Conservation (phyloP, 257 asterid genomes). For the Lycium ferocissimum region DNA sequence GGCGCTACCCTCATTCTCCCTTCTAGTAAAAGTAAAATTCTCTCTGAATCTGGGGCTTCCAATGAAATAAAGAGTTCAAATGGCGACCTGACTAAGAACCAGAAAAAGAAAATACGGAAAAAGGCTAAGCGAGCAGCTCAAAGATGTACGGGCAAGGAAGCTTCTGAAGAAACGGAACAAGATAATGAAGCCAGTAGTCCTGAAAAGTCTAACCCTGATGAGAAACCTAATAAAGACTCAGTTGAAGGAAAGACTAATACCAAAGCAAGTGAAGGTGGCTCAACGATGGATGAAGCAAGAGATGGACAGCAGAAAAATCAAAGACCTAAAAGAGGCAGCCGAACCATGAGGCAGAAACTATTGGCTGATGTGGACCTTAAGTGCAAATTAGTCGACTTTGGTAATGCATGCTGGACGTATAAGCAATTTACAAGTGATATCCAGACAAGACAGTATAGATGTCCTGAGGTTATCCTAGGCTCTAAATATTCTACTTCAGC, state of each 20-base stretch:
- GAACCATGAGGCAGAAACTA: conserved; percentile 68
- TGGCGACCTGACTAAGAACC: conserved; percentile 83
- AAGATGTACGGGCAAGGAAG: conserved; percentile 66
- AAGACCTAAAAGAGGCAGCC: conserved; percentile 74
- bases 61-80: conserved; percentile 58
- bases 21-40: conserved; percentile 61
- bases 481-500: conserved; percentile 94
- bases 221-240: conserved; percentile 48
- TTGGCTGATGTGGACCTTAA: conserved; percentile 80
- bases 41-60: conserved; percentile 56
- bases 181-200: conserved; percentile 69
- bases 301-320: conserved; percentile 52
- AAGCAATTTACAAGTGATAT: conserved; percentile 91
- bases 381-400: conserved; percentile 96
- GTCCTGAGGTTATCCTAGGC: conserved; percentile 94
- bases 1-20: conserved; percentile 67
- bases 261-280: conserved; percentile 48
- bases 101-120: conserved; percentile 79
- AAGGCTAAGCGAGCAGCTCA: conserved; percentile 85
- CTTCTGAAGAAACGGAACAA: conserved; percentile 52
- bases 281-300: conserved; percentile 19
- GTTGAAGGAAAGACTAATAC: conserved; percentile 44
- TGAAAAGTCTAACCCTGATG: conserved; percentile 59
- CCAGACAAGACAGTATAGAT: conserved; percentile 96
- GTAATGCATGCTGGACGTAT: conserved; percentile 98